Conservation (phyloP, 2,329 filamentous ascomycete species). For the Colletotrichum simmondsii region DNA sequence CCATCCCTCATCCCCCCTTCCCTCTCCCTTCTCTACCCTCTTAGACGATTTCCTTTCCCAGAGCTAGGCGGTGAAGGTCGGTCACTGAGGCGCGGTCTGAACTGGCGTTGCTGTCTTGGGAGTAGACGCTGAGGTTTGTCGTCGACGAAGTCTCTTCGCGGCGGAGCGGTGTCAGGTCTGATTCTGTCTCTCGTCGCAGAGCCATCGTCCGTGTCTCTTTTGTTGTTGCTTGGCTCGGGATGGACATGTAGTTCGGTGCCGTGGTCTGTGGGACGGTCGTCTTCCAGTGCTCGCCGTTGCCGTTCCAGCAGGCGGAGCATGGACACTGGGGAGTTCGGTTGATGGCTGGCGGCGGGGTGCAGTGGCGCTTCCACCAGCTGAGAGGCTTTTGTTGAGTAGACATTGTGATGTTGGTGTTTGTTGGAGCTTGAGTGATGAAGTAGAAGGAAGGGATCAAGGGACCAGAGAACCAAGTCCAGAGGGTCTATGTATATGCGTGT, state of each 20-base stretch:
- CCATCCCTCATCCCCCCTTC: not conserved
- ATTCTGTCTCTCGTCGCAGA: conserved; percentile 23
- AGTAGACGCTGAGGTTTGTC: conserved; percentile 18
- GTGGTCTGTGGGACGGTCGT: conserved; percentile 11
- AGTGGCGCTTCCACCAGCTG: conserved; percentile 54
- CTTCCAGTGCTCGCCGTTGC: conserved; percentile 33
- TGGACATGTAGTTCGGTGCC: not conserved
- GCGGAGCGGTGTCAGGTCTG: conserved; percentile 26
- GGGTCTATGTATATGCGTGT: not conserved
- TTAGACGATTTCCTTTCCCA: conserved; percentile 28
- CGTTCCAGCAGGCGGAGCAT: conserved; percentile 46
- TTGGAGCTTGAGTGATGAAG: not conserved
- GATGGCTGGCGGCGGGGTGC: conserved; percentile 50
- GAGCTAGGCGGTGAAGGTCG: conserved; percentile 17
- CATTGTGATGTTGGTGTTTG: conserved; percentile 14
- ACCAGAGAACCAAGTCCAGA: conserved; percentile 11
- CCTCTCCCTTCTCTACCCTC: not conserved
- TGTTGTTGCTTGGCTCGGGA: not conserved
- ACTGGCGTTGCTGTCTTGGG: conserved; percentile 23
- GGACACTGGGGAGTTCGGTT: conserved; percentile 47
- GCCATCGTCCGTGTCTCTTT: conserved; percentile 14
- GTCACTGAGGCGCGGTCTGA: conserved; percentile 20
- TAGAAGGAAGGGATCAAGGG: conserved; percentile 6
- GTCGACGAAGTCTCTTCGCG: conserved; percentile 24
- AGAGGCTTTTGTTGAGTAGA: conserved; percentile 37